Evolutionary conservation across 768 basidiomycete species (phyloP).

Genomic region (Cyclocybe aegerita): DNA sequence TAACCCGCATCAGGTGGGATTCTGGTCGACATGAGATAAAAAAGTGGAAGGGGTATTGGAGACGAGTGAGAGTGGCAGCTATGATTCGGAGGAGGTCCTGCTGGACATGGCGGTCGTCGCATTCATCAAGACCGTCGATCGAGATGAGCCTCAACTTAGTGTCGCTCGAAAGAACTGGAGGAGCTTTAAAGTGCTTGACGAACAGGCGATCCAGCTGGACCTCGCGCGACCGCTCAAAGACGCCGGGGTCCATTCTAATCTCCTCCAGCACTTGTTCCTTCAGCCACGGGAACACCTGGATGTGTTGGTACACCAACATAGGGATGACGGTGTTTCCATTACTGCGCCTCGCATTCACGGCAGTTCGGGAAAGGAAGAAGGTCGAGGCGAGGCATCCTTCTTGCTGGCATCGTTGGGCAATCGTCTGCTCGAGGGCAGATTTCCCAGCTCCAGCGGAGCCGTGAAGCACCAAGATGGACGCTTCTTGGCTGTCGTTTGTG

Average conservation of each 20-base stretch:
- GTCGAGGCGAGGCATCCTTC: background rate
- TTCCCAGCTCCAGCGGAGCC: slow-evolving; percentile 18
- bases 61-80: background rate
- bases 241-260: slow-evolving; percentile 7
- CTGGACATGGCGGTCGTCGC: slow-evolving; percentile 2
- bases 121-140: slow-evolving; percentile 21
- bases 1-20: slow-evolving; percentile 7
- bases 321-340: slow-evolving; percentile 8
- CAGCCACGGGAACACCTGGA: slow-evolving; percentile 8
- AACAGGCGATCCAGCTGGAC: slow-evolving; percentile 8
- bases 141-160: slow-evolving; percentile 7
- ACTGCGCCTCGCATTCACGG: background rate
- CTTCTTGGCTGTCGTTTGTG: background rate
- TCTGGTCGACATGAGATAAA: slow-evolving; percentile 18
- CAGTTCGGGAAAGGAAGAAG: slow-evolving; percentile 17
- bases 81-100: slow-evolving; percentile 6
- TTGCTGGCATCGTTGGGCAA: slow-evolving; percentile 11
- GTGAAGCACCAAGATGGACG: slow-evolving; percentile 1
- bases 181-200: slow-evolving; percentile 3
- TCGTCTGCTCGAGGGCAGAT: slow-evolving; percentile 16
- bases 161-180: background rate
- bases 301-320: slow-evolving; percentile 15
- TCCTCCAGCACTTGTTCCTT: background rate
- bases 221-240: slow-evolving; percentile 8
- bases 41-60: slow-evolving; percentile 6